Conservation (phyloP, 2,329 filamentous ascomycete species). For the Cryphonectria naterciae region DNA sequence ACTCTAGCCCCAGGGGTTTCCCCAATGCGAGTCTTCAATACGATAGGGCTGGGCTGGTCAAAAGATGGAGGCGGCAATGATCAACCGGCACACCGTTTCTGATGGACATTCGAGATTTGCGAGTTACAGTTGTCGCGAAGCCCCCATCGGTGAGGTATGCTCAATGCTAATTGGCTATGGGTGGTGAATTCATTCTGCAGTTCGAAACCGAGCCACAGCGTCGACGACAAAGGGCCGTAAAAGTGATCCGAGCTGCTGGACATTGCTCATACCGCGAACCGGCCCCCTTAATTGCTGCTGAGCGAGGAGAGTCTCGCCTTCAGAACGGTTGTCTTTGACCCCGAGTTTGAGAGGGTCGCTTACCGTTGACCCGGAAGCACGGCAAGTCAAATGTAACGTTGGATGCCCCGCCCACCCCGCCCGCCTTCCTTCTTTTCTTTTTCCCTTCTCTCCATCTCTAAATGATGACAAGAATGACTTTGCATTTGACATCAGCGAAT, state of each 20-base stretch:
- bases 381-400: too few species aligned
- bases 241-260: too few species aligned
- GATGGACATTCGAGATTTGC: background rate
- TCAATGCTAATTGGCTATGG: background rate
- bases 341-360: background rate
- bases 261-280: background rate
- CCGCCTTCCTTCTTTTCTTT: background rate
- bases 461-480: background rate
- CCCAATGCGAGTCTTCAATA: background rate
- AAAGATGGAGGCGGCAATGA: background rate
- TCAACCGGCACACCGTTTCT: background rate
- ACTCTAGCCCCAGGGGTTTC: background rate
- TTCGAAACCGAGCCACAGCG: too few species aligned
- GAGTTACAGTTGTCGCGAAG: background rate
- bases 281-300: too few species aligned
- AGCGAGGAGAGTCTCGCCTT: too few species aligned
- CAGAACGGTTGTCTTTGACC: background rate
- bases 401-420: too few species aligned
- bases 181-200: background rate
- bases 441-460: background rate
- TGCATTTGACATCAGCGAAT: background rate
- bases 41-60: background rate
- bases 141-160: background rate
- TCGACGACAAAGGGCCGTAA: too few species aligned
- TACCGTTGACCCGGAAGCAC: background rate